phyloP scores from a whole-genome alignment of 805 yeast species.

The Huiozyma naganishii region DNA sequence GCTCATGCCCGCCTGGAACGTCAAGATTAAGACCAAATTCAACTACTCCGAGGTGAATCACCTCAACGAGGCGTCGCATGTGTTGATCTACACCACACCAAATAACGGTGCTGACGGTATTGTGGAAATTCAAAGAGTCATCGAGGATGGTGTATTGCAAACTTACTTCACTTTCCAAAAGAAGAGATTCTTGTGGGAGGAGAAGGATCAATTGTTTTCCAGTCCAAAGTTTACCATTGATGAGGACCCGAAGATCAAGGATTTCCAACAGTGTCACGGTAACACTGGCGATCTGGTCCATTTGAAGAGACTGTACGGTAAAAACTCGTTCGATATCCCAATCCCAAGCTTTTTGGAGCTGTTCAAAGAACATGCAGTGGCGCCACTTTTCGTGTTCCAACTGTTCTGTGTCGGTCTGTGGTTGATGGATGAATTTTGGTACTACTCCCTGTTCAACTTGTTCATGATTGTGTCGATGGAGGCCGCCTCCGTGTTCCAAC shows the following conservation, averaged over 20 bases:
- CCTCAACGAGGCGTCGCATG: constrained; percentile 55
- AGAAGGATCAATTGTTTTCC: constrained; percentile 42
- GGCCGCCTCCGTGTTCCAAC: constrained; percentile 88
- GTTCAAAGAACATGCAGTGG: constrained; percentile 95
- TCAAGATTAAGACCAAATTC: constrained; percentile 56
- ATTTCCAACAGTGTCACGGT: constrained; percentile 49
- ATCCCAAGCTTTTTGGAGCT: constrained; percentile 83
- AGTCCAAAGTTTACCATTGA: constrained; percentile 72
- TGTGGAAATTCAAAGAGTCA: constrained; percentile 44
- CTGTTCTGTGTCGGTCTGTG: constrained; percentile 90
- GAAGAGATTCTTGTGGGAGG: constrained; percentile 71
- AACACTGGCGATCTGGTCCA: constrained; percentile 41
- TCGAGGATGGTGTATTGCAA: constrained; percentile 50
- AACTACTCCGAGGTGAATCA: constrained; percentile 47
- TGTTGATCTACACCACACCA: constrained; percentile 71
- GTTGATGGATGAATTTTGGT: constrained; percentile 96
- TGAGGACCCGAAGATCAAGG: constrained; percentile 43
- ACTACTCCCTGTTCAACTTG: constrained; percentile 79
- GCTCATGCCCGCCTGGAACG: constrained; percentile 92
- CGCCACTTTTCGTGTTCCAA: constrained; percentile 96
- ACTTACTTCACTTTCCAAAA: constrained; percentile 78
- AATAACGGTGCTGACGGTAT: constrained; percentile 82
- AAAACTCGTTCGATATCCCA: constrained; percentile 87
- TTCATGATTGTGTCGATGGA: constrained; percentile 91
- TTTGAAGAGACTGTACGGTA: constrained; percentile 57